These are phyloP conservation scores for Odonthalia washingtoniensis DNA, from an alignment of 31 red algal species.

Conservation along the genomic window DNA sequence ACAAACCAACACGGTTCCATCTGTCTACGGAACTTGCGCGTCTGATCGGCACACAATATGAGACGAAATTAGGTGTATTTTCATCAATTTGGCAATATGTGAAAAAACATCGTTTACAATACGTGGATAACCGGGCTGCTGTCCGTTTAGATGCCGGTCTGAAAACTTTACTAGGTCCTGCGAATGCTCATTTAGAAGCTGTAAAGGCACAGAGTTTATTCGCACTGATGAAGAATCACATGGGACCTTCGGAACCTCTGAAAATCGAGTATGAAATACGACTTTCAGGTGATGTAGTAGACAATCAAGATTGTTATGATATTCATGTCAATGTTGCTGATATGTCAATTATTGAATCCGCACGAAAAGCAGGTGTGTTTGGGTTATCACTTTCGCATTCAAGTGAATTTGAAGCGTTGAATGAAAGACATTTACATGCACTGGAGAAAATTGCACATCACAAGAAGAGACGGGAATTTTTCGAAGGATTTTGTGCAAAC, in stretches of 20 bases:
- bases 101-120: constrained; percentile 70
- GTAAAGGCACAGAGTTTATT: constrained; percentile 74
- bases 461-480: constrained; percentile 87
- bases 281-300: constrained; percentile 71
- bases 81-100: constrained; percentile 90
- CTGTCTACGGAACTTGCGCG: constrained; percentile 77
- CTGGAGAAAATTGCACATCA: constrained; percentile 82
- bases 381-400: constrained; percentile 49
- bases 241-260: constrained; percentile 81
- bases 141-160: constrained; percentile 81
- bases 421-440: constrained; percentile 69
- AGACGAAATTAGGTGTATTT: constrained; percentile 67
- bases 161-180: constrained; percentile 73
- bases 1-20: constrained; percentile 65
- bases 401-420: constrained; percentile 61
- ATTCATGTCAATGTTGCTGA: constrained; percentile 76
- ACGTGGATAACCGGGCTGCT: constrained; percentile 73
- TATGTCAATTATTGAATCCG: constrained; percentile 51
- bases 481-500: constrained; percentile 78
- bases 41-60: constrained; percentile 72
- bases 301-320: constrained; percentile 89
- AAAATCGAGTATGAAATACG: constrained; percentile 75
- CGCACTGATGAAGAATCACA: constrained; percentile 79
- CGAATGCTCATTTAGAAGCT: constrained; percentile 50
- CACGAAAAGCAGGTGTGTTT: constrained; percentile 67